Evolutionary conservation across 768 basidiomycete genomes (phyloP), one percentile per base, ranked within the genome.

Genomic region (Suillus alpinus): DNA sequence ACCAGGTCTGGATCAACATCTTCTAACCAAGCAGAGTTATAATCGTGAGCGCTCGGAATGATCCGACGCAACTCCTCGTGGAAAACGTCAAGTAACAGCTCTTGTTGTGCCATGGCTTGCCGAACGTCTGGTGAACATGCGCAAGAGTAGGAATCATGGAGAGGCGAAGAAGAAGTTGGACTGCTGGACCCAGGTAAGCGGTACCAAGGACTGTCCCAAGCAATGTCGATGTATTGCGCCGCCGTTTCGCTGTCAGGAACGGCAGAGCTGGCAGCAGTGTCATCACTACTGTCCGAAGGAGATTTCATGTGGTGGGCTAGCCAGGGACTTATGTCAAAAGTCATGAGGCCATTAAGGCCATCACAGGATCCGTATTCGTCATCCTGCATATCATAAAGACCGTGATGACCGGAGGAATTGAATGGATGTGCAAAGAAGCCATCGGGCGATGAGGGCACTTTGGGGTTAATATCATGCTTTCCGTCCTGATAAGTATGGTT

Each of bases 181-280:
- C 68, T 70, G 23, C 68, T 64, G 31, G 73, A 67, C 36, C 57
- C 57, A 32, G 74, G 71, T 36, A 60, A 66, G 26, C 66, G 71
- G 62, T 76, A 77, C 71, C 79, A 81, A 4, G 75, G 75, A 44
- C 74, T 80, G 56, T 74, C 74, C 37, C 64, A 68, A 12, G 75
- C 71, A 51, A 81, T 78, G 56, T 68, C 71, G 53, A 81, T 67
- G 49, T 77, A 76, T 63, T 81, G 80, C 0, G 64, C 62, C 31
- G 65, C 66, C 3, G 69, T 73, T 49, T 71, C 67, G 32, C 72
- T 70, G 29, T 67, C 67, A 40, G 73, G 66, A 16, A 57, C 40
- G 20, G 64, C 61, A 9, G 66, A 68, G 4, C 58, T 66, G 7
- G 67, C 65, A 37, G 2, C 55, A 59, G 61, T 65, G 32, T 67